Base-by-base conservation (phyloP, 2,329 filamentous ascomycete genomes). In the Sporothrix mexicana region DNA sequence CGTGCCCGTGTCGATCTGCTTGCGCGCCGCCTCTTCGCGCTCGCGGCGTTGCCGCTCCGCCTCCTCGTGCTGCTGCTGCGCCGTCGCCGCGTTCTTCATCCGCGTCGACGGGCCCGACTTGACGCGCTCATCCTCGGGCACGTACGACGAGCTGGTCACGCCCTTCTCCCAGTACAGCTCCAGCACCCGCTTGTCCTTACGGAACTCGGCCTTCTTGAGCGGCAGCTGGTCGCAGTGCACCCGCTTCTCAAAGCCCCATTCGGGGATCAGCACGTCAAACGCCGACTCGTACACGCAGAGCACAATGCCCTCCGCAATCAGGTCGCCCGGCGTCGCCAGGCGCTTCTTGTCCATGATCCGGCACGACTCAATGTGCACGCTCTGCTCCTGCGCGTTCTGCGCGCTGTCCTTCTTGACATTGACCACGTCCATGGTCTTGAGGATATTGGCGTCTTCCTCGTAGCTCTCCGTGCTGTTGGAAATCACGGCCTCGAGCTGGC, bases 101-200 rank as follows among this genome's bases (percentile, higher is more conserved):
- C 93, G 90, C 77, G 93, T 89, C 74, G 92, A 92, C 47, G 72
- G 72, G 89, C 91, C 69, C 92, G 91, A 86, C 96, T 97, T 71
- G 95, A 68, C 95, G 73, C 95, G 92, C 85, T 99, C 96, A 80
- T 99, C 96, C 80, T 99, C 96, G 2, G 96, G 96, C 70, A 99
- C 92, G 78, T 97, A 99, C 2, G 95, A 93, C 59, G 95, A 98
- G 75, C 95, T 98, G 41, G 95, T 94, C 8, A 98, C 94, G 64
- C 96, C 96, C 88, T 98, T 99, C 90, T 99, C 96, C 96, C 96
- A 99, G 87, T 98, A 99, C 17, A 99, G 88, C 83, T 99, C 96
- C 64, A 99, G 87, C 43, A 98, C 90, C 72, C 96, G 91, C 84
- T 95, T 93, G 80, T 97, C 94, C 87, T 98, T 98, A 82, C 97